phyloP scores from a whole-genome alignment of 1,284 basidiomycete genomes.

The Cerrena zonata region DNA sequence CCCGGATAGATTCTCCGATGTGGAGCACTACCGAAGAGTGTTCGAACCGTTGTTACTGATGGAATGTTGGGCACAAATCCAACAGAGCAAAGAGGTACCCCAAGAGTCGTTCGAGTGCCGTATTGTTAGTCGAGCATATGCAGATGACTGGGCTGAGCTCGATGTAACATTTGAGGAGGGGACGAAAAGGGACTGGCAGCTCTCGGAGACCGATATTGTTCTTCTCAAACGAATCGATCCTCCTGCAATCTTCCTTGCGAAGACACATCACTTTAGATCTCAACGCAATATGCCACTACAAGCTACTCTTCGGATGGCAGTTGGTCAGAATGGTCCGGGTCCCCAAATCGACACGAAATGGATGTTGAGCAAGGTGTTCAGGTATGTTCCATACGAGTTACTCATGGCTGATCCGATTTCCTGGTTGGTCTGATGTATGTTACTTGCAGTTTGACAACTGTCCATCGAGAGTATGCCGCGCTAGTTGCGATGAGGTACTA shows the following conservation, averaged over 20 bases:
- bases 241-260: constrained; percentile 62
- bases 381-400: constrained; percentile 41
- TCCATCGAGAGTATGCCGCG: constrained; percentile 89
- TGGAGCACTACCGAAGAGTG: constrained; percentile 65
- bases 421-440: constrained; percentile 3
- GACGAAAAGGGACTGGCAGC: constrained; percentile 64
- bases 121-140: constrained; percentile 58
- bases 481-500: constrained; percentile 80
- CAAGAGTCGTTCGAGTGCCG: constrained; percentile 52
- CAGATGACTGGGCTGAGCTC: constrained; percentile 70
- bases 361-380: constrained; percentile 77
- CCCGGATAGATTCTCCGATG: constrained; percentile 62
- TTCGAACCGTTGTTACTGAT: constrained; percentile 87
- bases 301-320: constrained; percentile 46
- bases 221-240: constrained; percentile 53
- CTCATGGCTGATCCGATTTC: not conserved
- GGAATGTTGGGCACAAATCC: constrained; percentile 90
- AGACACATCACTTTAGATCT: constrained; percentile 66
- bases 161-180: constrained; percentile 56
- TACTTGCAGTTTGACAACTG: constrained; percentile 70
- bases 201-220: constrained; percentile 79
- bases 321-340: constrained; percentile 48
- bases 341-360: constrained; percentile 64
- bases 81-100: constrained; percentile 66
- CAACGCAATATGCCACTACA: constrained; percentile 44